These are phyloP conservation scores for Hymenoscyphus fructigenus DNA, from an alignment of 2,329 filamentous ascomycete species.

Conservation along the genomic window DNA sequence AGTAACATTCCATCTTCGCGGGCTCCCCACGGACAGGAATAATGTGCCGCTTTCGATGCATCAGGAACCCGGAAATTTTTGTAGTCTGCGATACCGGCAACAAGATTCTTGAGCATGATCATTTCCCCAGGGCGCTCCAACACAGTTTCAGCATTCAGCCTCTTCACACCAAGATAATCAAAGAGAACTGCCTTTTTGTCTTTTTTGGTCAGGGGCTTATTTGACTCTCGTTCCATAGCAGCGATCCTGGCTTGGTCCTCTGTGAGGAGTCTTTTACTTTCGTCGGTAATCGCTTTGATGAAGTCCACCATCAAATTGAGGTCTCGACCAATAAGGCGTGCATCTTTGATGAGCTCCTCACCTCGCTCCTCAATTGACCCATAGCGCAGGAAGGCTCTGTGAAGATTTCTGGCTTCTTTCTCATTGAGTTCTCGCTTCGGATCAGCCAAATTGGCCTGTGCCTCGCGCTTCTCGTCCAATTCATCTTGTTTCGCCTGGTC, in stretches of 20 bases:
- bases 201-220: conserved; percentile 88
- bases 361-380: conserved; percentile 86
- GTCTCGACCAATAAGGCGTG: conserved; percentile 80
- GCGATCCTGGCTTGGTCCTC: conserved; percentile 67
- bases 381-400: conserved; percentile 86
- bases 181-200: conserved; percentile 97
- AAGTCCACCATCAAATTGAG: conserved; percentile 73
- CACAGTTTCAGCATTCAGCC: conserved; percentile 93
- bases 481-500: conserved; percentile 70
- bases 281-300: conserved; percentile 64
- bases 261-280: conserved; percentile 70
- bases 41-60: conserved; percentile 87
- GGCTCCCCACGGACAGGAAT: conserved; percentile 88
- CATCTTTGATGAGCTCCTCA: conserved; percentile 84
- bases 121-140: conserved; percentile 89
- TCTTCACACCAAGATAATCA: conserved; percentile 89
- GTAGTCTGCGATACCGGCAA: conserved; percentile 66
- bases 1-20: conserved; percentile 97
- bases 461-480: conserved; percentile 62
- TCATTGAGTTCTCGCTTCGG: conserved; percentile 87
- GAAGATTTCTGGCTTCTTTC: conserved; percentile 89
- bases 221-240: conserved; percentile 65
- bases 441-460: conserved; percentile 73
- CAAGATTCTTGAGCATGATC: conserved; percentile 75
- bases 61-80: conserved; percentile 83